Evolutionary conservation across 495 filamentous ascomycete species (phyloP), one percentile per base, ranked within the genome.

Genomic region (Hypomontagnella monticulosa): DNA sequence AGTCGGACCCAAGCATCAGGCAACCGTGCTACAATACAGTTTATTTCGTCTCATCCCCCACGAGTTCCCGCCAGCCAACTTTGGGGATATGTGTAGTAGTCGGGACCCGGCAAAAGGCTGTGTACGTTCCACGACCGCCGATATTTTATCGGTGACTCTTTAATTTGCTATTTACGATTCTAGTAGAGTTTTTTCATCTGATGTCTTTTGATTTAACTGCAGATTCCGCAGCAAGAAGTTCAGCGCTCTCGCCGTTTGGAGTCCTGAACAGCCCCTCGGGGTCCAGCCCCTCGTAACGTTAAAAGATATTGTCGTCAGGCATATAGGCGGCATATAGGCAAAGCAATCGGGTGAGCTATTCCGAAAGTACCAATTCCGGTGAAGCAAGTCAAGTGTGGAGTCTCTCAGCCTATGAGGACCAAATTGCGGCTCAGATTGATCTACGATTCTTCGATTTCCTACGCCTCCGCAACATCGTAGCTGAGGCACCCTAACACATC

Each of bases 11-110:
- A 27, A 27, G 23, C 27, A 67, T 32, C 53, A 59, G 42, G 58
- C 51, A 55, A 57, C 20, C 27, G 7, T 34, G 32, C 3, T 30
- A 43, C 43, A 27, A 27, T 27, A 27, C n/a, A n/a, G n/a, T n/a
- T 19, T 27, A 43, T 62, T 16, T 56, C 58, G 20, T 53, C 32
- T 53, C 32, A 30, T 58, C 59, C 65, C 65, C 65, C 65, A 59
- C 58, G 50, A 56, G 38, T 40, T 44, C 43, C 41, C 48, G 40
- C 41, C 48, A 40, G 58, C 37, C 56, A n/a, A 14, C 43, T 15
- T 36, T 15, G 19, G 23, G 12, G 27, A 20, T 37, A 36, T 33
- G 30, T 47, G 43, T 27, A 27, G 6, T 27, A 3, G 37, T 43
- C 27, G 18, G 12, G 9, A 14, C 18, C 34, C 7, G 23, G 42